Percentiles rank a stretch among this genome's conserved stretches.
Evolutionary conservation across 768 basidiomycete species (phyloP).

Genomic region (Naematelia aurantialba): DNA sequence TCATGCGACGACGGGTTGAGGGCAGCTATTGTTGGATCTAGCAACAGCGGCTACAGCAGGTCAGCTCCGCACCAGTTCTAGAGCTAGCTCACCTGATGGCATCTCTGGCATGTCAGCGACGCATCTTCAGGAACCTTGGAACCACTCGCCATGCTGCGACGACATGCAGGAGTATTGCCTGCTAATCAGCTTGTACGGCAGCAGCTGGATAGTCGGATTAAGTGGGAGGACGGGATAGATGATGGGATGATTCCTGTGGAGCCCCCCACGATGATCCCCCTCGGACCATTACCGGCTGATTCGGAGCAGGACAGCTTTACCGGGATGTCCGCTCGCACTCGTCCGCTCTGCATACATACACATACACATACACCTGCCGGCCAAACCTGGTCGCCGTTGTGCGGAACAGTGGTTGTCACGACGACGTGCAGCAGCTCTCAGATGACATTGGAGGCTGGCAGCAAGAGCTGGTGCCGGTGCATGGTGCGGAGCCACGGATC

Average conservation of each 20-base stretch:
- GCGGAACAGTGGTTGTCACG: too few species aligned
- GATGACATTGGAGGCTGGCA: too few species aligned
- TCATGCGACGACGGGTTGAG: conserved; percentile 82
- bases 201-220: too few species aligned
- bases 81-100: conserved; percentile 34
- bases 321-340: neutral
- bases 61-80: conserved; percentile 5
- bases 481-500: too few species aligned
- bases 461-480: too few species aligned
- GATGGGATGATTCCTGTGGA: neutral
- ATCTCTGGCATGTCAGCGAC: conserved; percentile 30
- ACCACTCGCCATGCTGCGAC: neutral
- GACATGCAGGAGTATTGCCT: too few species aligned
- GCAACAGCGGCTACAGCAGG: conserved; percentile 64
- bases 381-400: too few species aligned
- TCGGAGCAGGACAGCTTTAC: neutral
- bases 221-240: neutral
- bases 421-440: too few species aligned
- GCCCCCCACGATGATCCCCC: too few species aligned
- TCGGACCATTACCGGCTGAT: neutral
- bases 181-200: too few species aligned
- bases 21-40: conserved; percentile 87
- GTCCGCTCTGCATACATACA: neutral
- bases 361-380: too few species aligned
- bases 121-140: neutral